Percentiles rank a stretch among this genome's conserved stretches.
Evolutionary conservation across 352 stramenopile species (phyloP).

Genomic region (Pythium aristosporum): DNA sequence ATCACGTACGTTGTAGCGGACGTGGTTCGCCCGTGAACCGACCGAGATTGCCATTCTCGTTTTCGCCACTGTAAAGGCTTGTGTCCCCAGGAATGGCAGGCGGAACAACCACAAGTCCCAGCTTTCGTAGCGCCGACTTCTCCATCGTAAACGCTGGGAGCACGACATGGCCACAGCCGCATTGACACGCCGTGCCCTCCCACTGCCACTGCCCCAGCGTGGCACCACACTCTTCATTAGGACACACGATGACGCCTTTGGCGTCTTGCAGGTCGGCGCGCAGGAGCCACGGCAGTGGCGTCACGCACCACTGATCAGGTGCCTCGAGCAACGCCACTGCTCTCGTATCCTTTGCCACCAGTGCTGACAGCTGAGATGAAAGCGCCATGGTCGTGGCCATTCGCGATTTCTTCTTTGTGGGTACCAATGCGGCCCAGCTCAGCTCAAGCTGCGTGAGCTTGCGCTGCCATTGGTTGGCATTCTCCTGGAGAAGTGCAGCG

Average conservation of each 20-base stretch:
- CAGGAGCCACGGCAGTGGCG: constrained; percentile 22
- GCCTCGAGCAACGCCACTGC: constrained; percentile 4
- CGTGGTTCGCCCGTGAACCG: neutral
- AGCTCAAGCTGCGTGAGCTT: constrained; percentile 10
- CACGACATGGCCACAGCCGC: constrained; percentile 34
- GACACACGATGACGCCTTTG: constrained; percentile 16
- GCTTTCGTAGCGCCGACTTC: constrained; percentile 42
- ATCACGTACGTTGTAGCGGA: neutral
- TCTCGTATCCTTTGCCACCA: constrained; percentile 2
- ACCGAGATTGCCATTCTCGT: neutral
- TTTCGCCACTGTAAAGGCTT: neutral
- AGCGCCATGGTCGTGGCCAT: neutral
- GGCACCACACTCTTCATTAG: constrained; percentile 11
- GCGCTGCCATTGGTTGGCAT: constrained; percentile 14
- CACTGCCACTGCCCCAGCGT: constrained; percentile 16
- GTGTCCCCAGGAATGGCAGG: neutral
- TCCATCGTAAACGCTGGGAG: constrained; percentile 52
- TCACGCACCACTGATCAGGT: constrained; percentile 8
- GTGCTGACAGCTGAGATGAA: constrained; percentile 5
- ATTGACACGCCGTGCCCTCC: constrained; percentile 19
- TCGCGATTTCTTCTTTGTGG: neutral
- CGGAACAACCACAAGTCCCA: constrained; percentile 43
- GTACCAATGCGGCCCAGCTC: neutral
- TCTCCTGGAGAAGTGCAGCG: constrained; percentile 5
- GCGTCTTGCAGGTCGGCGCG: neutral